Base-by-base conservation (phyloP, 495 filamentous ascomycete species). In the Aspergillus sclerotiicarbonarius region DNA sequence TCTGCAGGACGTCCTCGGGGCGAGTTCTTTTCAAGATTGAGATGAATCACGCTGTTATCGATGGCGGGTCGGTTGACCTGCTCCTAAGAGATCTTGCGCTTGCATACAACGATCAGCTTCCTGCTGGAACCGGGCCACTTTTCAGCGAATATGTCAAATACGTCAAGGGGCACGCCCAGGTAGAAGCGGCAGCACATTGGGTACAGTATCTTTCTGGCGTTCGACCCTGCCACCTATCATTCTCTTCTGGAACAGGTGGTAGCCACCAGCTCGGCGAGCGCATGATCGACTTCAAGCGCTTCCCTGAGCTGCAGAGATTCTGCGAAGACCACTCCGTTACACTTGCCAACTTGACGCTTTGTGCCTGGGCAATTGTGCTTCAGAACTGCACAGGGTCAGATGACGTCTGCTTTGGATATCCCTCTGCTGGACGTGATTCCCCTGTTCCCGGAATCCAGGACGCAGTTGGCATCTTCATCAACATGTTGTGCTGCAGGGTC, bases 391-490 rank as follows among this genome's bases (percentile, higher is more conserved):
- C 80, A 0, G 71, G 68, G 0, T 78, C 75, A 4, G 74, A 84
- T 45, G 76, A 82, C 30, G 73, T 86, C n/a, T 82, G 79, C 58
- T 88, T 87, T 59, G 84, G 84, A 3, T 82, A 82, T 48, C 63
- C 77, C 10, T 76, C 75, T 15, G 74, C 80, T 33, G 79, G 80
- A 29, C 71, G 80, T 41, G 77, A 80, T 64, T 70, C 72, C 13
- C 77, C 80, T 20, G 70, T 82, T 16, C 62, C 66, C n/a, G 76
- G 77, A 0, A 80, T 82, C 31, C 75, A 81, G 33, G 72, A 82
- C 45, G 78, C 80, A 51, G 76, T 81, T 25, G 81, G 81, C 2
- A 76, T 80, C 12, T 83, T 83, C 58, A 82, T 83, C 60, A 82
- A 81, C 58, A 83, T 82, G 75, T 67, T 83, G 16, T 79, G 80